Percentiles rank a stretch among this genome's conserved stretches.
phyloP scores from a whole-genome alignment of 2,329 filamentous ascomycete genomes.

The Clonostachys solani region DNA sequence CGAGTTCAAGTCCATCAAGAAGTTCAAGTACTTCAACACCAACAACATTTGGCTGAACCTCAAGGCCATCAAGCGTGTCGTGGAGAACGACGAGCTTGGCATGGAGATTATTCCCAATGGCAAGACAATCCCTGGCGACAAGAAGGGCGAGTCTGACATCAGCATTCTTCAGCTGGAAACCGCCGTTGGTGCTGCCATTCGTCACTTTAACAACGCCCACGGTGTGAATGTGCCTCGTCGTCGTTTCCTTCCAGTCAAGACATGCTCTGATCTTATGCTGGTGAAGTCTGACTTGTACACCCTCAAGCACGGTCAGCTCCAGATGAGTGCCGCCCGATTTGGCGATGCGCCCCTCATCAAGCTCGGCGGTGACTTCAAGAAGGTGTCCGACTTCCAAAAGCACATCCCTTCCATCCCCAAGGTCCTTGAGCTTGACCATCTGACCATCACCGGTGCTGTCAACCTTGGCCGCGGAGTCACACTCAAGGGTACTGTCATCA shows the following conservation, averaged over 20 bases:
- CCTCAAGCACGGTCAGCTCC: constrained; percentile 94
- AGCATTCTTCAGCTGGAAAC: constrained; percentile 98
- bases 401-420: constrained; percentile 83
- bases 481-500: constrained; percentile 97
- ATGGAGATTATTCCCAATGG: constrained; percentile 99
- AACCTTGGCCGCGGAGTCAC: constrained; percentile 95
- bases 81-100: constrained; percentile 96
- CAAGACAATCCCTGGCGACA: constrained; percentile 97
- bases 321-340: constrained; percentile 95
- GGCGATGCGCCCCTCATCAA: constrained; percentile 97
- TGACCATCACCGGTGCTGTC: constrained; percentile 96
- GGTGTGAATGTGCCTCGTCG: constrained; percentile 97
- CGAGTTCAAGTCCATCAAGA: constrained; percentile 99
- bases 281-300: constrained; percentile 99
- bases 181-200: constrained; percentile 95
- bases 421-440: constrained; percentile 87
- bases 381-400: constrained; percentile 95
- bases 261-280: constrained; percentile 97
- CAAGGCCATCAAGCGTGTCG: constrained; percentile 94
- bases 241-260: constrained; percentile 99
- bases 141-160: constrained; percentile 98
- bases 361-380: constrained; percentile 99
- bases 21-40: constrained; percentile 99
- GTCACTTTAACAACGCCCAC: constrained; percentile 97
- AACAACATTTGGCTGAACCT: constrained; percentile 99